phyloP scores from a whole-genome alignment of 345 rosid species.

The Acer yangbiense region DNA sequence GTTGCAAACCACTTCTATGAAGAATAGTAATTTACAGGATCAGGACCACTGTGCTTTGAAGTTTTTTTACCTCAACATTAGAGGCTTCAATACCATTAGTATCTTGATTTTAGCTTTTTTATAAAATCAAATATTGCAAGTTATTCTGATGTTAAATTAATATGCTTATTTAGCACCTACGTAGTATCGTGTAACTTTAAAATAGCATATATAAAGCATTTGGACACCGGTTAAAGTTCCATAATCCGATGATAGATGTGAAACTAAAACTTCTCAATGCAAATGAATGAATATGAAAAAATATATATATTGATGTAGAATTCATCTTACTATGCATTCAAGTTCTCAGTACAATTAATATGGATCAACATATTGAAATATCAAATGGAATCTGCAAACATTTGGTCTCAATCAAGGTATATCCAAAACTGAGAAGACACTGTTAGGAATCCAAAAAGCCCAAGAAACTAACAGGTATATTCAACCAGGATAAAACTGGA shows the following conservation, averaged over 20 bases:
- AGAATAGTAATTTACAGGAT: background rate
- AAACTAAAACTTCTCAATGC: background rate
- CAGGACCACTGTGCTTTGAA: background rate
- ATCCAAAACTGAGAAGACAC: background rate
- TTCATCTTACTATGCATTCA: background rate
- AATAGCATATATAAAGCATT: background rate
- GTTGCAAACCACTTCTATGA: background rate
- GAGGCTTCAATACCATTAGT: background rate
- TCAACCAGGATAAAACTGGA: conserved; percentile 4
- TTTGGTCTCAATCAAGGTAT: conserved; percentile 1
- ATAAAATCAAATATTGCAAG: background rate
- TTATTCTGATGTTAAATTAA: background rate
- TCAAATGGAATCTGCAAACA: background rate
- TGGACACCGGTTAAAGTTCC: background rate
- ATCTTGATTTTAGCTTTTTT: background rate
- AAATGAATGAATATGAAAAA: background rate
- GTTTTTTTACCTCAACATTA: background rate
- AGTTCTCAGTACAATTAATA: background rate
- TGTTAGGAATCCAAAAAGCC: background rate
- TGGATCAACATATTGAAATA: background rate
- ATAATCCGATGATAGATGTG: background rate
- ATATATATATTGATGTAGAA: background rate
- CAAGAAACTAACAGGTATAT: background rate
- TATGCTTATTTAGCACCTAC: background rate
- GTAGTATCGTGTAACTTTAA: background rate